A percentile compares a stretch with the other conserved stretches of the same genome.
Conservation (phyloP, 1,284 basidiomycete species). For the Pascua sp. region DNA sequence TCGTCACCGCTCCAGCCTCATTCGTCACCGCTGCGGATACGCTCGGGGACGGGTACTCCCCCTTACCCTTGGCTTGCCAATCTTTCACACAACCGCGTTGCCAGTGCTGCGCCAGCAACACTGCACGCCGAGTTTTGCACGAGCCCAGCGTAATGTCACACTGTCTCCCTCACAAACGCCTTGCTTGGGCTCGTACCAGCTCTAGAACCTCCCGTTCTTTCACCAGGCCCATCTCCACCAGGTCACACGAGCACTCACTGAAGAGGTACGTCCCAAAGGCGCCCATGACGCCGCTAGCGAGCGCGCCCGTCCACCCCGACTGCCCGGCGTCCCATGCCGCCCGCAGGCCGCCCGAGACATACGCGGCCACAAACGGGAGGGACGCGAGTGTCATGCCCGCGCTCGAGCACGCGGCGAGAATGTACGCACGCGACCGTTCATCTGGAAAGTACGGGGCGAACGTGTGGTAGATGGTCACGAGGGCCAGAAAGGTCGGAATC, state of each 20-base stretch:
- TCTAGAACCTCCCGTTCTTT: too few species aligned
- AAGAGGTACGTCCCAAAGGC: constrained; percentile 46
- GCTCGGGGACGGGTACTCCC: too few species aligned
- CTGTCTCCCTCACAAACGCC: too few species aligned
- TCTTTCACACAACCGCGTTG: too few species aligned
- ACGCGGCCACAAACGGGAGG: constrained; percentile 55
- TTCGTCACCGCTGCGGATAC: too few species aligned
- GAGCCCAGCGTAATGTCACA: too few species aligned
- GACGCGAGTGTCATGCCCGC: constrained; percentile 53
- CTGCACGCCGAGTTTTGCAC: too few species aligned
- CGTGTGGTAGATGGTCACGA: constrained; percentile 42
- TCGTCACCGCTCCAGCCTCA: too few species aligned
- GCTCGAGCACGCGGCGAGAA: constrained; percentile 56
- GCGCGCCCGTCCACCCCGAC: constrained; percentile 24
- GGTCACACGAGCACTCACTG: constrained; percentile 22
- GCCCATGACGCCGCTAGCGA: constrained; percentile 28
- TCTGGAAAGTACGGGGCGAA: constrained; percentile 46
- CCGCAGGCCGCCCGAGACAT: constrained; percentile 36
- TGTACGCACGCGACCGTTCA: constrained; percentile 56
- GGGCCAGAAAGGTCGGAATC: constrained; percentile 14
- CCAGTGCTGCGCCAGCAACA: too few species aligned
- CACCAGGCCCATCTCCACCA: too few species aligned
- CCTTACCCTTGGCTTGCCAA: too few species aligned
- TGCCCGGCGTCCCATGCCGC: constrained; percentile 20
- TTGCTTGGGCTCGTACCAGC: too few species aligned